Base-by-base conservation (phyloP, 768 basidiomycete species). In the Mycena vitilis region DNA sequence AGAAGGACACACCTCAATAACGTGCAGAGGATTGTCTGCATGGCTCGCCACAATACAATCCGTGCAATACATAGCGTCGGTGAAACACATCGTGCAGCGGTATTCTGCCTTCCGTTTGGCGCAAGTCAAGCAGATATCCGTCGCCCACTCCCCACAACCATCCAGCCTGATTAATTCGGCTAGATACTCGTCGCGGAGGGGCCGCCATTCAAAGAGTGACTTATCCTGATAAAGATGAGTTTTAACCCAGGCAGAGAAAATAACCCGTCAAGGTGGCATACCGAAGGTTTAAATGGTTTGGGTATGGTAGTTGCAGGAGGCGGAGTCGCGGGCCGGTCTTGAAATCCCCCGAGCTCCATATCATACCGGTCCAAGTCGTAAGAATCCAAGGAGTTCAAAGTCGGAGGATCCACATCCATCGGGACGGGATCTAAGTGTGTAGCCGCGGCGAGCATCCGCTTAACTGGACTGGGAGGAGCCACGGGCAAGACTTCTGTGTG, bases 21-120 rank as follows among this genome's bases (percentile, higher is more conserved):
- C 18, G 58, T 75, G 74, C n/a, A 75, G 58, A 37, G 73, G 74
- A 30, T 59, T 51, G 9, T 20, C 9, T 1, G 52, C 74, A 73
- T 20, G 44, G 30, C 4, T 38, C 8, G 15, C 55, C 51, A 30
- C 23, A 25, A 22, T 53, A 63, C 12, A 8, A 38, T 4, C 15
- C 8, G n/a, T n/a, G 53, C 62, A 63, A n/a, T 34, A 45, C 20
- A 63, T 2, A 1, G 18, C 15, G 40, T 47, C 52, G 8, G 40
- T 53, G 23, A 63, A 53, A 36, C 62, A 63, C 8, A 9, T 55
- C 42, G 8, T n/a, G 37, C 62, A 63, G 15, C 63, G 55, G 34
- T 34, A 25, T 13, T 20, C 18, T 11, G 55, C 11, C 12, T 2
- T 9, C 2, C 5, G 11, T 12, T 10, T 15, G 8, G 7, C 36